Evolutionary conservation across 2,329 filamentous ascomycete species (phyloP).

Genomic region (Hansfordia pulvinata): DNA sequence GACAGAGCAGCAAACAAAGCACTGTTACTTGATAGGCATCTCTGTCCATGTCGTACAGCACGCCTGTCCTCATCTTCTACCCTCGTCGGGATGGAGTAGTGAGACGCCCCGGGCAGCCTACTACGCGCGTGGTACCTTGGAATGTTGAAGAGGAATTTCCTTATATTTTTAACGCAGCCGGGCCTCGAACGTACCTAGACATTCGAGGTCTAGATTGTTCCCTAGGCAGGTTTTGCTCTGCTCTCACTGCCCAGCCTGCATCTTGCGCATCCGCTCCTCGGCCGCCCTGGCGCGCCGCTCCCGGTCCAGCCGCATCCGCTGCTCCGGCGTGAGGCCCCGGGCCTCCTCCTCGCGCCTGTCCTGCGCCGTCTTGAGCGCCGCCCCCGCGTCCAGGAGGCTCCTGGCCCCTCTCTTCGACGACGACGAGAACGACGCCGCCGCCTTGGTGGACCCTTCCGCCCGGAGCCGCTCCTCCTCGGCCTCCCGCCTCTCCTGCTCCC

Average conservation of each 20-base stretch:
- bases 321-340: conserved; percentile 76
- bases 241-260: conserved; percentile 32
- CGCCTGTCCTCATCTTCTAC: too few relatives aligned
- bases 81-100: too few relatives aligned
- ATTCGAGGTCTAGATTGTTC: too few relatives aligned
- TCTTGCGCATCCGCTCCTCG: conserved; percentile 67
- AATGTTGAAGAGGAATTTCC: too few relatives aligned
- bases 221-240: conserved; percentile 10
- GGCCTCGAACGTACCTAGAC: too few relatives aligned
- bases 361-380: conserved; percentile 57
- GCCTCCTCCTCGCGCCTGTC: conserved; percentile 75
- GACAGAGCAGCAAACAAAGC: too few relatives aligned
- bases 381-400: conserved; percentile 42
- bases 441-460: conserved; percentile 48
- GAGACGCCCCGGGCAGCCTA: too few relatives aligned
- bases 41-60: too few relatives aligned
- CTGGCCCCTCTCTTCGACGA: conserved; percentile 28
- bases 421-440: too few relatives aligned
- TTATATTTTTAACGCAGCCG: too few relatives aligned
- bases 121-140: too few relatives aligned
- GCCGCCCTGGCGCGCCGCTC: conserved; percentile 84
- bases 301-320: conserved; percentile 69
- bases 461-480: conserved; percentile 62
- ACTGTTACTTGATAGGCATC: too few relatives aligned
- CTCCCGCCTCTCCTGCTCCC: conserved; percentile 57